These are phyloP conservation scores for Anthracocystis setariae DNA, from an alignment of 1,284 basidiomycete genomes.

Conservation along the genomic window DNA sequence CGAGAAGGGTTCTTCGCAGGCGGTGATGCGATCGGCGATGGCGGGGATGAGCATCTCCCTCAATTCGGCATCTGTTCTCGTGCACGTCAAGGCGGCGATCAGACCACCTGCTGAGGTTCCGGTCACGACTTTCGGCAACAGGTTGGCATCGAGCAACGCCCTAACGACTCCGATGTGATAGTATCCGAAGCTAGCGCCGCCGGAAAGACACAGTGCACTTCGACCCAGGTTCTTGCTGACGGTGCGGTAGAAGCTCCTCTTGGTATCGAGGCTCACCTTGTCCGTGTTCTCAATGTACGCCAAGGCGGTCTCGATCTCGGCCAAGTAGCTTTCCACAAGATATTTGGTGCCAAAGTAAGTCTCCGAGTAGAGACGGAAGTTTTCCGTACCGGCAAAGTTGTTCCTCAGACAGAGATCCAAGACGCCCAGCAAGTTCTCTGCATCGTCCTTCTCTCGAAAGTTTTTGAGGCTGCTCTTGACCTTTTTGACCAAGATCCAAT, in stretches of 20 bases:
- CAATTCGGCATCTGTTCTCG: conserved; percentile 88
- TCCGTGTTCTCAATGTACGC: conserved; percentile 50
- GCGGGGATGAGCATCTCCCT: conserved; percentile 72
- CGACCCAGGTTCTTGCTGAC: conserved; percentile 87
- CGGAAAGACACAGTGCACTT: conserved; percentile 91
- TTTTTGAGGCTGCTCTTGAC: conserved; percentile 68
- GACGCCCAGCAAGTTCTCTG: conserved; percentile 81
- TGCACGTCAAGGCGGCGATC: conserved; percentile 77
- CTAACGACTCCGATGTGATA: conserved; percentile 87
- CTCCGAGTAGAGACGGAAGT: conserved; percentile 86
- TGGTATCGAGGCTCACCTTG: conserved; percentile 82
- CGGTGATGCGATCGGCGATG: conserved; percentile 83
- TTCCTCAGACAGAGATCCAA: conserved; percentile 89
- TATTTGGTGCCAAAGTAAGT: conserved; percentile 71
- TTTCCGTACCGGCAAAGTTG: conserved; percentile 96
- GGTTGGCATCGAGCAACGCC: conserved; percentile 85
- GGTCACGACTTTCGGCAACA: conserved; percentile 86
- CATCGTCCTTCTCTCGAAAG: conserved; percentile 80
- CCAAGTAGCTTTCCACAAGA: conserved; percentile 58
- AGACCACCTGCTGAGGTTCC: conserved; percentile 94
- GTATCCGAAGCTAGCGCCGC: conserved; percentile 93
- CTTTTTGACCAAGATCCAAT: conserved; percentile 66
- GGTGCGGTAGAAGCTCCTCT: conserved; percentile 88
- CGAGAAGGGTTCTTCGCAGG: conserved; percentile 79
- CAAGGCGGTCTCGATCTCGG: conserved; percentile 55